Base-by-base conservation (phyloP, 805 yeast species). In the Schizosaccharomyces cryophilus region DNA sequence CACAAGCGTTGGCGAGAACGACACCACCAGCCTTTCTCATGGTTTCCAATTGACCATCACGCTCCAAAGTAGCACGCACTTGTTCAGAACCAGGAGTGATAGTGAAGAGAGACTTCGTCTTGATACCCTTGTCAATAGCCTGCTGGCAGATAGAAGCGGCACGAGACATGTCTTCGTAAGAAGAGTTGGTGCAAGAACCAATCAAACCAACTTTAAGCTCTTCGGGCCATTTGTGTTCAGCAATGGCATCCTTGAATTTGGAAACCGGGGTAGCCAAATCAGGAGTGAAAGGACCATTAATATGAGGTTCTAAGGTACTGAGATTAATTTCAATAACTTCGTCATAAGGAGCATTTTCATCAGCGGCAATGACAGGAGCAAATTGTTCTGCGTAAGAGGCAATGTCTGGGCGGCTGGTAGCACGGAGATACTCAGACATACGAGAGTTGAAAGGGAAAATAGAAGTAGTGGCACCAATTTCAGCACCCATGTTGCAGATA, bases 401-500 rank as follows among this genome's bases (percentile, higher is more conserved):
- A 68, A 93, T 80, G 64, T 85, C 82, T 7, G 78, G 81, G 75
- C 98, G 81, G 66, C 81, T 81, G 45, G 98, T 93, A 56, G 95
- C 88, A 61, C 78, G 70, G 70, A 93, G 78, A 74, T 87, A 93
- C 64, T 86, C 78, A 67, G 75, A 77, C 76, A 84, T 87, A 61
- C 89, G 83, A 60, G 79, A 80, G 68, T 84, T 88, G 80, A 82
- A 90, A 64, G 98, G 98, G 87, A 93, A 93, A 62, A 87, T 81
- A 29, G 97, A 90, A 55, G 98, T 93, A 47, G 98, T 93, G 55
- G 98, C 98, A 73, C 98, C 98, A 63, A 93, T 88, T 75, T 93
- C 98, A 61, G 98, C 98, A 72, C 98, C 98, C 98, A 93, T 93
- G 74, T 93, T 93, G 80, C 97, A 90, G 72, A 93, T 90, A 64